phyloP scores from a whole-genome alignment of 2,329 filamentous ascomycete genomes.

The Talaromyces sp. region DNA sequence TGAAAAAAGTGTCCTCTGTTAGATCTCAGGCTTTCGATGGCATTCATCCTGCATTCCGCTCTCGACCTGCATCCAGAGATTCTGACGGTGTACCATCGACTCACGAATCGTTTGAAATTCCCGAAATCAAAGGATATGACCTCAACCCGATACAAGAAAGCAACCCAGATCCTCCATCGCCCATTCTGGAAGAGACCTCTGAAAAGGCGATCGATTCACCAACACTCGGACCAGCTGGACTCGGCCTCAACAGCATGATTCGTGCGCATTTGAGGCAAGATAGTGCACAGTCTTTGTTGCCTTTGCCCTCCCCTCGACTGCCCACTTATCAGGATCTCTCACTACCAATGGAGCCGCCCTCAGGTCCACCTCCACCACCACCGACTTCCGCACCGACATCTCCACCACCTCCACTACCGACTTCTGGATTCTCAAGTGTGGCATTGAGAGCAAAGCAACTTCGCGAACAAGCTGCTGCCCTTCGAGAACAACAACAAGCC shows the following conservation, averaged over 20 bases:
- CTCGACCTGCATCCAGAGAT: slow-evolving; percentile 32
- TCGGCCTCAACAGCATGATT: slow-evolving; percentile 75
- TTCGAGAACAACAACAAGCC: slow-evolving; percentile 23
- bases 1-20: slow-evolving; percentile 24
- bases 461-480: slow-evolving; percentile 35
- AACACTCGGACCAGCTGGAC: slow-evolving; percentile 62
- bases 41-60: slow-evolving; percentile 37
- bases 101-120: slow-evolving; percentile 30
- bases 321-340: slow-evolving; percentile 18
- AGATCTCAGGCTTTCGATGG: slow-evolving; percentile 30
- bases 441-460: slow-evolving; percentile 38
- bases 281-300: slow-evolving; percentile 76
- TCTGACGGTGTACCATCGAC: slow-evolving; percentile 22
- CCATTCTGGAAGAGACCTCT: slow-evolving; percentile 20
- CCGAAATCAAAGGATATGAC: slow-evolving; percentile 38
- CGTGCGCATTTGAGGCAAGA: slow-evolving; percentile 77
- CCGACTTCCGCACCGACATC: not conserved
- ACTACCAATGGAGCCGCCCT: slow-evolving; percentile 34
- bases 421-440: slow-evolving; percentile 25
- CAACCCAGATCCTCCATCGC: slow-evolving; percentile 20
- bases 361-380: slow-evolving; percentile 23
- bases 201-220: slow-evolving; percentile 63
- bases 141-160: slow-evolving; percentile 41
- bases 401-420: slow-evolving; percentile 10
- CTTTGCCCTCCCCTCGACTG: slow-evolving; percentile 43